Percentiles rank a stretch among this genome's conserved stretches.
Evolutionary conservation across 2,329 filamentous ascomycete genomes (phyloP).

Genomic region (Colletotrichum sp.): DNA sequence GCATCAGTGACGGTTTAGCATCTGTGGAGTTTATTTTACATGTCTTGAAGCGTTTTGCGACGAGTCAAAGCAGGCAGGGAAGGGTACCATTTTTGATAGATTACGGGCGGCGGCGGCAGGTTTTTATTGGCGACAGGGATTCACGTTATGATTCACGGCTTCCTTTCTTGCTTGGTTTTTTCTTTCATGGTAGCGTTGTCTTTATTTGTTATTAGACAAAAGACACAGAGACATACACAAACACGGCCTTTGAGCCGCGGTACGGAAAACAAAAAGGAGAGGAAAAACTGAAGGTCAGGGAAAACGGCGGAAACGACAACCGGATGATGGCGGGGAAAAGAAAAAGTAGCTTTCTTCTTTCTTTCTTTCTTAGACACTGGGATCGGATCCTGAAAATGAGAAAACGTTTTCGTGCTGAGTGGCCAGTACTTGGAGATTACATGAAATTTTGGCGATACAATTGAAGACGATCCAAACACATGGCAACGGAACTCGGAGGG

Average conservation of each 20-base stretch:
- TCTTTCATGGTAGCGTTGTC: not conserved
- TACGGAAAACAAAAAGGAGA: not conserved
- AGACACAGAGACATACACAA: not conserved
- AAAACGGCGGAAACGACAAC: not conserved
- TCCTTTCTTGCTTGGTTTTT: not conserved
- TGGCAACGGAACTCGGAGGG: not conserved
- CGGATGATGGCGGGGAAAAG: not conserved
- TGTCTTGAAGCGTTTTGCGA: not conserved
- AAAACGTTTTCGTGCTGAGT: not conserved
- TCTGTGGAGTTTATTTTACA: not conserved
- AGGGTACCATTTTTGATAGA: not conserved
- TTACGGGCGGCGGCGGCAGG: not conserved
- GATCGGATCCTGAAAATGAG: not conserved
- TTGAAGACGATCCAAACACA: not conserved
- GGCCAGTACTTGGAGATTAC: not conserved
- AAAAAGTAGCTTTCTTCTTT: not conserved
- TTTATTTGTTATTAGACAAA: not conserved
- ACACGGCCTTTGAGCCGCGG: not conserved
- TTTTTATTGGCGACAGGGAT: not conserved
- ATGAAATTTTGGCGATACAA: too few relatives aligned
- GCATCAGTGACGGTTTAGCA: constrained; percentile 18
- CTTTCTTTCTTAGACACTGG: not conserved
- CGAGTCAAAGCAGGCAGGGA: not conserved
- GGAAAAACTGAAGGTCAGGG: not conserved
- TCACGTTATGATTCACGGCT: not conserved